Percentiles rank a stretch among this genome's conserved stretches.
These are phyloP conservation scores for Solanum tarijense DNA, from an alignment of 257 asterid genomes.

Conservation along the genomic window DNA sequence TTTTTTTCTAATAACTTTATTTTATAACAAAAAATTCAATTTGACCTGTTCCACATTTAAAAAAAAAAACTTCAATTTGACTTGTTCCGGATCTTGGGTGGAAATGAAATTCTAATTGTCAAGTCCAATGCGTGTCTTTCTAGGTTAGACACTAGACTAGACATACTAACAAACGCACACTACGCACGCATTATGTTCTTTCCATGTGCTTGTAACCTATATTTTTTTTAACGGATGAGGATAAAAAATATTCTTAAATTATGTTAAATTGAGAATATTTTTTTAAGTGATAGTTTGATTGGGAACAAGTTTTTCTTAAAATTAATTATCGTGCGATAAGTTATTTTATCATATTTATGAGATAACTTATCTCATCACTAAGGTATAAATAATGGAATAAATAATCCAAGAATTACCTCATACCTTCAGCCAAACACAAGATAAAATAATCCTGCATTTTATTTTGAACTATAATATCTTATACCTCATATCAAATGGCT, in stretches of 20 bases:
- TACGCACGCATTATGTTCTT: neutral
- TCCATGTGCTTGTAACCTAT: neutral
- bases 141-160: neutral
- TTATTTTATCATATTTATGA: too few species aligned
- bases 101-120: neutral
- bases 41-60: neutral
- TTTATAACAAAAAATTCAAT: too few species aligned
- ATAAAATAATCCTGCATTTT: too few species aligned
- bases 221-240: neutral
- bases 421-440: rapidly evolving
- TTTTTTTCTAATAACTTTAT: too few species aligned
- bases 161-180: neutral
- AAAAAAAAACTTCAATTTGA: neutral
- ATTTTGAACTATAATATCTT: too few species aligned
- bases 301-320: neutral
- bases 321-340: too few species aligned
- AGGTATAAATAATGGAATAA: neutral
- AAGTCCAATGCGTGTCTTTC: neutral
- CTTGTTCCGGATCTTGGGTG: neutral
- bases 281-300: neutral
- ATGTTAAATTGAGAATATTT: neutral
- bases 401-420: neutral
- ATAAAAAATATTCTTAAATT: neutral
- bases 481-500: neutral
- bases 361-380: neutral